Evolutionary conservation across 192 early-diverging fungal genomes (phyloP).

Genomic region (Podila epigama): DNA sequence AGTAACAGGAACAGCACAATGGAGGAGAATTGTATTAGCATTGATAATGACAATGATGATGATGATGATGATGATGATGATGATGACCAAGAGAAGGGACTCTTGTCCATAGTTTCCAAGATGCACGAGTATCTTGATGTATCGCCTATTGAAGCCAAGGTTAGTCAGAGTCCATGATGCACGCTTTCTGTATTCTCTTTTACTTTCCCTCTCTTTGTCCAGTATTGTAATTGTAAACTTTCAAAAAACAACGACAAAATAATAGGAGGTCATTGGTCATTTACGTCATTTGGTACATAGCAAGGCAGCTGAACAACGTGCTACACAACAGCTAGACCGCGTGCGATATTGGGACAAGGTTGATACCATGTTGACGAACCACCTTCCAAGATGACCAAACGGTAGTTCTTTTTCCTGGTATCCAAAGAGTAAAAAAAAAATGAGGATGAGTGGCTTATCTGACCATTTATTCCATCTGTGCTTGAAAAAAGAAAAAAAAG

Average conservation of each 20-base stretch:
- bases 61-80: too few relatives aligned
- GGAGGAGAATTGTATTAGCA: too few relatives aligned
- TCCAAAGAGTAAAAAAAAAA: too few relatives aligned
- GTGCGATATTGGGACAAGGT: background rate
- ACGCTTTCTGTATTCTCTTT: background rate
- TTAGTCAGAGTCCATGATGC: background rate
- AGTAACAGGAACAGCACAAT: too few relatives aligned
- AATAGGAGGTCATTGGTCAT: background rate
- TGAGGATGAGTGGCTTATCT: too few relatives aligned
- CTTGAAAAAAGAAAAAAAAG: too few relatives aligned
- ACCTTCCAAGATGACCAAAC: background rate
- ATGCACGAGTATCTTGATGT: constrained; percentile 10
- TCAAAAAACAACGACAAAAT: too few relatives aligned
- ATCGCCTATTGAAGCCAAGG: constrained; percentile 17
- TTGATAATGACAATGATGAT: too few relatives aligned
- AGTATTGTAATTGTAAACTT: background rate
- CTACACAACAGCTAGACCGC: background rate
- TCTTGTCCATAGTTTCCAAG: background rate
- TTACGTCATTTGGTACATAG: background rate
- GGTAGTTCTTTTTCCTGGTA: too few relatives aligned
- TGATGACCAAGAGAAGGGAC: too few relatives aligned
- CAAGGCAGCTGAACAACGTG: background rate
- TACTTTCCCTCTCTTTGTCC: background rate
- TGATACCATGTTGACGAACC: background rate
- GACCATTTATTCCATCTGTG: too few relatives aligned